phyloP scores from a whole-genome alignment of 805 yeast genomes.

The Cyberlindnera nakhonratchasimensis region DNA sequence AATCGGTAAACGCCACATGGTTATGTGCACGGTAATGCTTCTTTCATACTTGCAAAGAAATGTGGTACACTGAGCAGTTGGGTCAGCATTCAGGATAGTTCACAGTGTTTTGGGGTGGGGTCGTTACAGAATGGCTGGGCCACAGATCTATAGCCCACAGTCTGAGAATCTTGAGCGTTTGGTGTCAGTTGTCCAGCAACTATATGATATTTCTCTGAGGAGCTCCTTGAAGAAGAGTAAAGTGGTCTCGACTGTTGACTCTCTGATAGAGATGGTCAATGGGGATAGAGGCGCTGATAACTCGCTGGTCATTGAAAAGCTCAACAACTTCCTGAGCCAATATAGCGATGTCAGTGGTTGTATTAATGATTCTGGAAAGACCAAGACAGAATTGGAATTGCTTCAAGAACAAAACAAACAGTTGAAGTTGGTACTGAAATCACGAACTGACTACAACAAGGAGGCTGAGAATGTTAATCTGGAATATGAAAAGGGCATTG shows the following conservation, averaged over 20 bases:
- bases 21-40: neutral
- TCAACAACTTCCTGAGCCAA: slow-evolving; percentile 14
- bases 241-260: slow-evolving; percentile 19
- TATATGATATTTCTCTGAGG: slow-evolving; percentile 3
- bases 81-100: no score
- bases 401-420: slow-evolving; percentile 17
- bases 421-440: slow-evolving; percentile 14
- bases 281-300: slow-evolving; percentile 11
- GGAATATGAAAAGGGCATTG: slow-evolving; percentile 18
- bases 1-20: slow-evolving; percentile 1
- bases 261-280: slow-evolving; percentile 16
- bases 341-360: neutral
- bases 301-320: slow-evolving; percentile 2
- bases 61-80: neutral
- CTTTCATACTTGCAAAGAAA: no score
- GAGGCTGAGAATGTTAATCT: slow-evolving; percentile 10
- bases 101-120: no score
- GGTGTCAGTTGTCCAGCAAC: slow-evolving; percentile 13
- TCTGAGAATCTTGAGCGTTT: slow-evolving; percentile 24
- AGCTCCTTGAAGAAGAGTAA: slow-evolving; percentile 13
- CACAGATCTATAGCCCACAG: slow-evolving; percentile 24
- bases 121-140: neutral
- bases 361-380: neutral
- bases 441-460: slow-evolving; percentile 8
- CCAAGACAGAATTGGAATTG: slow-evolving; percentile 8